These are phyloP conservation scores for Candida labiduridarum DNA, from an alignment of 1,139 yeast species.

Conservation along the genomic window DNA sequence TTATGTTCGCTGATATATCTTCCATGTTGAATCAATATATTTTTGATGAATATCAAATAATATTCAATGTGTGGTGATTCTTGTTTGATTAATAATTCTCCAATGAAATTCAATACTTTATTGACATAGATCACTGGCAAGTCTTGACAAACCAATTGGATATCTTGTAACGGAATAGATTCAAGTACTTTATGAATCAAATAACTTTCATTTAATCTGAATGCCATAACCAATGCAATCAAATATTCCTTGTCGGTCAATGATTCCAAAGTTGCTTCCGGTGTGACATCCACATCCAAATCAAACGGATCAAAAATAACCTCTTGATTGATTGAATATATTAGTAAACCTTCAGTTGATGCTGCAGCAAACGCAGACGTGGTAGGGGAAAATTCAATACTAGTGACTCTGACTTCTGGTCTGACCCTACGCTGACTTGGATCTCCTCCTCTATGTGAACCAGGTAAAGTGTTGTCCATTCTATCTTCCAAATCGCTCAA, in stretches of 20 bases:
- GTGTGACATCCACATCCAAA: constrained; percentile 89
- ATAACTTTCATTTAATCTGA: constrained; percentile 82
- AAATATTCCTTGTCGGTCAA: constrained; percentile 71
- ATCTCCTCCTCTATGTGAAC: constrained; percentile 89
- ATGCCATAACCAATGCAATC: constrained; percentile 88
- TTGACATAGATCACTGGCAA: constrained; percentile 79
- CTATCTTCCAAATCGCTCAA: constrained; percentile 85
- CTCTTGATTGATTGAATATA: constrained; percentile 77
- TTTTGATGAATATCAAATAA: constrained; percentile 77
- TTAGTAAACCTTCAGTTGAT: constrained; percentile 87
- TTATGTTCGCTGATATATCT: constrained; percentile 64
- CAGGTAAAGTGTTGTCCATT: constrained; percentile 77
- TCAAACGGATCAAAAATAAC: constrained; percentile 92
- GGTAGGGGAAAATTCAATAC: constrained; percentile 85
- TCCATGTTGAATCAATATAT: constrained; percentile 74
- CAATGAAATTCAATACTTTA: constrained; percentile 69
- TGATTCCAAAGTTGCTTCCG: constrained; percentile 67
- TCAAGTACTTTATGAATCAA: constrained; percentile 77
- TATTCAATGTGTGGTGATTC: constrained; percentile 88
- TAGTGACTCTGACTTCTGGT: constrained; percentile 79
- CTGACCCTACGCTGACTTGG: constrained; percentile 75
- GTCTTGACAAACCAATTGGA: constrained; percentile 63
- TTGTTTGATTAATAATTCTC: constrained; percentile 54
- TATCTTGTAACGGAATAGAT: constrained; percentile 71
- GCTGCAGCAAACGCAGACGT: constrained; percentile 93